Conservation (phyloP, 495 filamentous ascomycete genomes). For the Xylaria sp. region DNA sequence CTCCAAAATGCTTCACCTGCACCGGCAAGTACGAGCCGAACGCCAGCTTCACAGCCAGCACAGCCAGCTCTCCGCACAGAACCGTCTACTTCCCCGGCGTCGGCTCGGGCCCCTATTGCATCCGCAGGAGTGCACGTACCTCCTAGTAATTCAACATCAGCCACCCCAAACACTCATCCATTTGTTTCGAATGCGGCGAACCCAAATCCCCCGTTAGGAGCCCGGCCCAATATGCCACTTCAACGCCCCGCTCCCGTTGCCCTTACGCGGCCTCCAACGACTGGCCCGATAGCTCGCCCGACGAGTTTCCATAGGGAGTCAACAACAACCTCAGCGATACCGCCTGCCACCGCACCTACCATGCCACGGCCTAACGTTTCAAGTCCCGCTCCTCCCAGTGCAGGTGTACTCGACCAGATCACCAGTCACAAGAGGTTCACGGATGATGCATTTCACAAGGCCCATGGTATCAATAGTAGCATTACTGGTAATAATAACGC, state of each 20-base stretch:
- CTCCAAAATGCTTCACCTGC: slow-evolving; percentile 26
- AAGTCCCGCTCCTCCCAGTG: slow-evolving; percentile 41
- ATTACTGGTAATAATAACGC: neutral
- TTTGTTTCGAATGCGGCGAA: slow-evolving; percentile 5
- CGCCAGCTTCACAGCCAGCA: slow-evolving; percentile 25
- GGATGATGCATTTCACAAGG: slow-evolving; percentile 21
- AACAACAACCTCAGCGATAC: neutral
- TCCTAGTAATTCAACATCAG: slow-evolving; percentile 19
- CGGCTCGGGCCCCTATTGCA: slow-evolving; percentile 29
- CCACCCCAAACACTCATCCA: slow-evolving; percentile 25
- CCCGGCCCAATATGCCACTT: slow-evolving; percentile 36
- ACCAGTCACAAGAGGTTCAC: slow-evolving; percentile 38
- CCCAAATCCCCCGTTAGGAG: slow-evolving; percentile 27
- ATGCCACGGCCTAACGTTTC: slow-evolving; percentile 36
- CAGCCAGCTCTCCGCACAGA: slow-evolving; percentile 29
- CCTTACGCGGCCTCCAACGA: slow-evolving; percentile 35
- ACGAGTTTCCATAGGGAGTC: slow-evolving; percentile 33
- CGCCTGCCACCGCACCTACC: slow-evolving; percentile 19
- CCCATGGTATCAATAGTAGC: slow-evolving; percentile 11
- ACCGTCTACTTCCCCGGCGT: slow-evolving; percentile 34
- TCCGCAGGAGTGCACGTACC: slow-evolving; percentile 13
- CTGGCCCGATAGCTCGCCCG: slow-evolving; percentile 35
- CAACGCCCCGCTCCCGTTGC: slow-evolving; percentile 41
- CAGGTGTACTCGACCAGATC: slow-evolving; percentile 43
- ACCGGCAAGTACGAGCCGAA: slow-evolving; percentile 19